Conservation (phyloP, 2,329 filamentous ascomycete genomes). For the Aspergillus uvarum region DNA sequence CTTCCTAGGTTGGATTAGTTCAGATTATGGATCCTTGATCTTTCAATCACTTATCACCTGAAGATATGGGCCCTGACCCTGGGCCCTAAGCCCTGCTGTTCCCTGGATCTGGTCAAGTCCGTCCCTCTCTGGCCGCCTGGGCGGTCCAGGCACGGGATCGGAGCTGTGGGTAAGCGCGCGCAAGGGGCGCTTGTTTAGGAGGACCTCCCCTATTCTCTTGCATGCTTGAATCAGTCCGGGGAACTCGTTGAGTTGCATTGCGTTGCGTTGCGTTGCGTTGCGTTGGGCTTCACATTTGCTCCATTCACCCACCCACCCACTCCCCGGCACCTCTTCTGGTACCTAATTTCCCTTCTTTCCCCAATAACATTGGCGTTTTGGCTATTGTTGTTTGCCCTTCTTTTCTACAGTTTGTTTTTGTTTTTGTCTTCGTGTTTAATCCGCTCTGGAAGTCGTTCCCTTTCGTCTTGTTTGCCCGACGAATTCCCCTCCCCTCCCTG, state of each 20-base stretch:
- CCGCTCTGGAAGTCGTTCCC: conserved; percentile 31
- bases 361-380: conserved; percentile 6
- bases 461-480: conserved; percentile 24
- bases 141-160: conserved; percentile 20
- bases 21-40: too few species aligned
- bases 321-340: conserved; percentile 4
- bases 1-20: too few species aligned
- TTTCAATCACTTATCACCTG: conserved; percentile 1
- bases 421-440: conserved; percentile 6
- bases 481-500: conserved; percentile 7
- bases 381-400: conserved; percentile 1
- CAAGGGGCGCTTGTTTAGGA: conserved; percentile 40
- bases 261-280: background rate
- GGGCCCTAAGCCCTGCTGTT: conserved; percentile 12
- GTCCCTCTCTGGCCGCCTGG: background rate
- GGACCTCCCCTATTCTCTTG: conserved; percentile 31
- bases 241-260: conserved; percentile 20
- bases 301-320: conserved; percentile 7
- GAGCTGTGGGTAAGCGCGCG: conserved; percentile 34
- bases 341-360: conserved; percentile 16
- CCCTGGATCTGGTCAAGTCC: too few species aligned
- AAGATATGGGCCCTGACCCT: background rate
- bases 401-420: conserved; percentile 4
- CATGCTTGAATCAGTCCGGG: conserved; percentile 28
- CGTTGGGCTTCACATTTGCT: conserved; percentile 5